Evolutionary conservation across 2,329 filamentous ascomycete genomes (phyloP).

Genomic region (Colletotrichum sp.): DNA sequence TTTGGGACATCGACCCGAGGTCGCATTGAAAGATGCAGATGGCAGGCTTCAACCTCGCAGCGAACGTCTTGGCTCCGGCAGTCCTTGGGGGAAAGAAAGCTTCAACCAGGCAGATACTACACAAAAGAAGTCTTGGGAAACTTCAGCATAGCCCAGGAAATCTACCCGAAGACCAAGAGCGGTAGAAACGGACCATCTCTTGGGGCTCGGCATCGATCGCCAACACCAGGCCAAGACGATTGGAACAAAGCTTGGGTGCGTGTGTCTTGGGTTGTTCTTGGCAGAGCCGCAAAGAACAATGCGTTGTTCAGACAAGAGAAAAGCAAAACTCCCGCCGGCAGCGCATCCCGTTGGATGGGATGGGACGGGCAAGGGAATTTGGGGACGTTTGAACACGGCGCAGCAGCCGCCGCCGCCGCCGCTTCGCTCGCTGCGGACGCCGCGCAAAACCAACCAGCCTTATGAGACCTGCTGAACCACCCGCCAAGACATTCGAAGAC

Average conservation of each 20-base stretch:
- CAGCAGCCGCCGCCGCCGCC: neutral
- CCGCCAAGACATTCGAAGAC: neutral
- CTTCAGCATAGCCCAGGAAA: neutral
- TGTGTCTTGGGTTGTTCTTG: neutral
- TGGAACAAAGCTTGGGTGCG: neutral
- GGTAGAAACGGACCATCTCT: neutral
- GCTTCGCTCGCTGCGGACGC: neutral
- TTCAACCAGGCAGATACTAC: neutral
- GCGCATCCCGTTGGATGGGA: neutral
- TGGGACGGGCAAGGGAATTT: neutral
- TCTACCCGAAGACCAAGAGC: neutral
- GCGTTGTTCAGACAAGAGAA: neutral
- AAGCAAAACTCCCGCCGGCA: neutral
- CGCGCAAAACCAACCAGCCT: neutral
- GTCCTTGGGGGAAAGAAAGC: neutral
- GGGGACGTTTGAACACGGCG: neutral
- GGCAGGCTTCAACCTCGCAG: neutral
- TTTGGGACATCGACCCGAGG: neutral
- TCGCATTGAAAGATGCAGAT: neutral
- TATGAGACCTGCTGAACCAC: neutral
- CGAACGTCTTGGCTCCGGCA: neutral
- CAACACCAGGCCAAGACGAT: neutral
- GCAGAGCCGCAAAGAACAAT: neutral
- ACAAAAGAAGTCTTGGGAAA: neutral
- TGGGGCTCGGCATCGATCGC: neutral